These are phyloP conservation scores for Termitomyces sp. DNA, from an alignment of 768 basidiomycete genomes.

Conservation along the genomic window DNA sequence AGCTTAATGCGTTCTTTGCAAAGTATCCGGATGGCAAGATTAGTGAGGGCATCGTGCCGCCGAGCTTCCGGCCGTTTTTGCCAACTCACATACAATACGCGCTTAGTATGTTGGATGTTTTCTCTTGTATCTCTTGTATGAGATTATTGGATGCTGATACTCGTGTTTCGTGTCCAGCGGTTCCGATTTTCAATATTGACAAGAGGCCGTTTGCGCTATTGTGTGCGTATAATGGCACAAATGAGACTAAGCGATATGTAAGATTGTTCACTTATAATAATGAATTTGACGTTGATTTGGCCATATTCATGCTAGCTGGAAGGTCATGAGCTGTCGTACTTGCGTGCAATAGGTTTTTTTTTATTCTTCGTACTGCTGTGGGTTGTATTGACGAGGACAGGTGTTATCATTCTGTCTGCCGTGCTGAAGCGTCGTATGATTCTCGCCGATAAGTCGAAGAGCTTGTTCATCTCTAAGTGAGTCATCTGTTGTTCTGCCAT, in stretches of 20 bases:
- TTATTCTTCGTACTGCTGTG: not conserved
- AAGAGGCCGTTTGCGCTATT: conserved; percentile 88
- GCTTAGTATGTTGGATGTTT: conserved; percentile 53
- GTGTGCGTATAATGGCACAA: conserved; percentile 86
- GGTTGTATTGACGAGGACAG: conserved; percentile 25
- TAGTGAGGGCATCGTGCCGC: conserved; percentile 82
- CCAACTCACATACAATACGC: conserved; percentile 84
- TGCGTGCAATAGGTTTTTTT: conserved; percentile 76
- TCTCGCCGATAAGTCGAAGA: conserved; percentile 91
- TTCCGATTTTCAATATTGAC: conserved; percentile 92
- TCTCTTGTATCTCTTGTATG: not conserved
- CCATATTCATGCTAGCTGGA: conserved; percentile 50
- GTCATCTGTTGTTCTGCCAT: conserved; percentile 15
- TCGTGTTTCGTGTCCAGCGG: conserved; percentile 43
- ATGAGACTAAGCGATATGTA: conserved; percentile 79
- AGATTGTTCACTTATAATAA: not conserved
- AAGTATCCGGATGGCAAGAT: conserved; percentile 84
- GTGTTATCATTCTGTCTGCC: conserved; percentile 90
- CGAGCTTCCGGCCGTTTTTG: conserved; percentile 78
- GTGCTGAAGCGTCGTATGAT: conserved; percentile 92
- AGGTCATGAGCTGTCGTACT: conserved; percentile 86
- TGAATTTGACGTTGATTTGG: not conserved
- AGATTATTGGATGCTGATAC: not conserved
- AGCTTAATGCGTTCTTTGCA: conserved; percentile 73
- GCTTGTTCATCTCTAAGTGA: conserved; percentile 88